phyloP scores from a whole-genome alignment of 805 yeast genomes.

The Wickerhamiella kurtzmanii region DNA sequence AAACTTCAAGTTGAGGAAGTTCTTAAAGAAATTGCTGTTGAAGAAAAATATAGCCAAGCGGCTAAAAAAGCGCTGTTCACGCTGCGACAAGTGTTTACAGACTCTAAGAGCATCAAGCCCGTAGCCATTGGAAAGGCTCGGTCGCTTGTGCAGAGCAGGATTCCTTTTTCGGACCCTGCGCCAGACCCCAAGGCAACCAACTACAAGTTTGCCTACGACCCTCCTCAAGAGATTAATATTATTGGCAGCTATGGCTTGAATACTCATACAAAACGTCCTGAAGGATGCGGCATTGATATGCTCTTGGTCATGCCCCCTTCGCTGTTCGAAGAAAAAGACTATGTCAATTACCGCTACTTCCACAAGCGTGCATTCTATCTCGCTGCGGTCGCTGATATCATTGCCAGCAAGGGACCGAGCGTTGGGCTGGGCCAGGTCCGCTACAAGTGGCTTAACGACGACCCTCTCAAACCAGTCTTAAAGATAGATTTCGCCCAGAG shows the following conservation, averaged over 20 bases:
- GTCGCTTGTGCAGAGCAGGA: background rate
- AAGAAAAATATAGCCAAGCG: slow-evolving; percentile 55
- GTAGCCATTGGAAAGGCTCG: slow-evolving; percentile 3
- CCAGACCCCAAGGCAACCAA: slow-evolving; percentile 24
- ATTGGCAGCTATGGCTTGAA: slow-evolving; percentile 85
- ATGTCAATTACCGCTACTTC: slow-evolving; percentile 74
- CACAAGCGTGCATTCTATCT: slow-evolving; percentile 82
- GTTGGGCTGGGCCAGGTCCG: slow-evolving; percentile 41
- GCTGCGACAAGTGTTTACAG: slow-evolving; percentile 38
- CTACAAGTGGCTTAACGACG: slow-evolving; percentile 63
- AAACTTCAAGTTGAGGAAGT: slow-evolving; percentile 90
- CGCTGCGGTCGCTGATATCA: slow-evolving; percentile 59
- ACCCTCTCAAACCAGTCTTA: slow-evolving; percentile 61
- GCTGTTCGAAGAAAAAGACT: slow-evolving; percentile 75
- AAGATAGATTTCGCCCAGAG: slow-evolving; percentile 30
- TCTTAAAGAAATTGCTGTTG: slow-evolving; percentile 62
- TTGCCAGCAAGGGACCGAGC: slow-evolving; percentile 30
- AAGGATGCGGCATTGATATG: slow-evolving; percentile 62
- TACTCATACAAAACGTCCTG: slow-evolving; percentile 55
- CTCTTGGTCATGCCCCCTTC: slow-evolving; percentile 67
- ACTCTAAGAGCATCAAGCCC: slow-evolving; percentile 8
- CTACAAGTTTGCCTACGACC: slow-evolving; percentile 52
- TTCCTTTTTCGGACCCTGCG: slow-evolving; percentile 5
- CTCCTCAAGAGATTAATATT: slow-evolving; percentile 64
- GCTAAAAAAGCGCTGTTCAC: slow-evolving; percentile 44